A percentile compares a stretch with the other conserved stretches of the same genome.
Conservation (phyloP, 345 rosid genomes). For the Eucalyptus coolabah region DNA sequence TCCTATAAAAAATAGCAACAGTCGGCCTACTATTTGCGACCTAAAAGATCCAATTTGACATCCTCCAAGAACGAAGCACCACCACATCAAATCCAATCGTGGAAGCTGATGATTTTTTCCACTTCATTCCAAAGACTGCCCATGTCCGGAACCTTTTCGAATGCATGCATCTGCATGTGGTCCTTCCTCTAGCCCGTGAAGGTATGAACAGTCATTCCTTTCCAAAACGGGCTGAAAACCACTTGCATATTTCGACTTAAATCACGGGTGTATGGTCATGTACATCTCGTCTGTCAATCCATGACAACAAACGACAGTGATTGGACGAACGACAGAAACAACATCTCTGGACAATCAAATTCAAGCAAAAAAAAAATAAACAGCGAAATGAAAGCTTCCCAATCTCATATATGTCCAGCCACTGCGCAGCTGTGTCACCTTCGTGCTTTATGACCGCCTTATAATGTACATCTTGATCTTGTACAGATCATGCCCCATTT, state of each 20-base stretch:
- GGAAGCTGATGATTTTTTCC: background rate
- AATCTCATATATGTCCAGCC: background rate
- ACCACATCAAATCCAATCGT: background rate
- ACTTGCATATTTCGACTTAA: background rate
- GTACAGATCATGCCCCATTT: background rate
- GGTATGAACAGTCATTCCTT: background rate
- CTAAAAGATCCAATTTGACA: background rate
- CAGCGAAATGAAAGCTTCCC: background rate
- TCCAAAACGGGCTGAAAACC: background rate
- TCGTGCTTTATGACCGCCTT: background rate
- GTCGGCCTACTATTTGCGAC: background rate
- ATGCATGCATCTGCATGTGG: background rate
- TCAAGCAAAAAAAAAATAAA: background rate
- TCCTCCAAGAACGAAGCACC: background rate
- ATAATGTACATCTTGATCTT: background rate
- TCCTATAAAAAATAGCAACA: background rate
- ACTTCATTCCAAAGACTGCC: background rate
- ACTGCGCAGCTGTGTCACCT: background rate
- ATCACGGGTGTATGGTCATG: background rate
- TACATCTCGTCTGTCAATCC: background rate
- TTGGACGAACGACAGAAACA: background rate
- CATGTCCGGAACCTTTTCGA: background rate
- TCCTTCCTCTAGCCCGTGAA: background rate
- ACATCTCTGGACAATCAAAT: background rate
- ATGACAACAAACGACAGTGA: background rate